Evolutionary conservation across 78 protist genomes (phyloP).

Genomic region (Fonticula alba): DNA sequence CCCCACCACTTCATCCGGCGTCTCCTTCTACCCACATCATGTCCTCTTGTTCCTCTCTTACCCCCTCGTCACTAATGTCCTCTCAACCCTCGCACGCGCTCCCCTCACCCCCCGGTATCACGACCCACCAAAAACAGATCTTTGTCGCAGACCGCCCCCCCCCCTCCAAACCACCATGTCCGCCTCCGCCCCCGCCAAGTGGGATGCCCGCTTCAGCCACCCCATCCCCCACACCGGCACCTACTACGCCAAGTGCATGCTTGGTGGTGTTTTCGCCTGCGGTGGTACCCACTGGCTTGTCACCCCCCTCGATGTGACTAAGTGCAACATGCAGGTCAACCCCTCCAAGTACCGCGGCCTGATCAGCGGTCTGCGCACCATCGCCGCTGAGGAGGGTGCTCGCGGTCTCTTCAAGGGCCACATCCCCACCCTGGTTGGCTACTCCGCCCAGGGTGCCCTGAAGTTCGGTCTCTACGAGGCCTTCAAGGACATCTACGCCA

Average conservation of each 20-base stretch:
- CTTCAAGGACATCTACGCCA: conserved; percentile 43
- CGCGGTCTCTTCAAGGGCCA: conserved; percentile 35
- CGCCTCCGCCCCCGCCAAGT: too few species aligned
- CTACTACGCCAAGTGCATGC: conserved; percentile 17
- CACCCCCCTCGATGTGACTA: conserved; percentile 65
- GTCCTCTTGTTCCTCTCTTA: too few species aligned
- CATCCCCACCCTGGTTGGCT: conserved; percentile 53
- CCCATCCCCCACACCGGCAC: conserved; percentile 14
- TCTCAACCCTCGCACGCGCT: too few species aligned
- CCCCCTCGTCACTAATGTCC: too few species aligned
- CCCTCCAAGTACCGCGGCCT: conserved; percentile 41
- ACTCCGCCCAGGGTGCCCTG: conserved; percentile 46
- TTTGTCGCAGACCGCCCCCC: too few species aligned
- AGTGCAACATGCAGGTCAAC: conserved; percentile 34
- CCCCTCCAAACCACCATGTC: too few species aligned
- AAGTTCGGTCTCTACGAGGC: conserved; percentile 70
- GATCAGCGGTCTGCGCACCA: conserved; percentile 16
- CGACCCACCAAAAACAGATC: too few species aligned
- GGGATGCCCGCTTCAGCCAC: conserved; percentile 16
- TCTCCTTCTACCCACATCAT: too few species aligned
- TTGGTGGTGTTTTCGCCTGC: conserved; percentile 57
- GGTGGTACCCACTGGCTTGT: conserved; percentile 58
- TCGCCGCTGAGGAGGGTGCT: conserved; percentile 40
- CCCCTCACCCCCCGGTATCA: too few species aligned
- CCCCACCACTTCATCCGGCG: too few species aligned